Evolutionary conservation across 1,139 yeast species (phyloP).

Genomic region (Diutina scorzettiae): DNA sequence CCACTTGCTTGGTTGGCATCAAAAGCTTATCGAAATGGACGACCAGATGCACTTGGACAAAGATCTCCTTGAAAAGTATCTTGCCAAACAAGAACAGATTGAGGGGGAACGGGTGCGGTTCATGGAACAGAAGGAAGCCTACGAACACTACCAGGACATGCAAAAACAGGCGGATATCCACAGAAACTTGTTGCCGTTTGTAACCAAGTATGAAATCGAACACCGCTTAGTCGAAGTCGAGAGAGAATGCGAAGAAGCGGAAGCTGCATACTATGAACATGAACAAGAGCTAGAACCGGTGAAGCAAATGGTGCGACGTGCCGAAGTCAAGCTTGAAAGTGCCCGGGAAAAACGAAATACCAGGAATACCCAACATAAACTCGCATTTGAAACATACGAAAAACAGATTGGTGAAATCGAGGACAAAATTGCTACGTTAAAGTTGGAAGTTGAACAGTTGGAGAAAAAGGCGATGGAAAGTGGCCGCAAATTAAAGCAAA

Average conservation of each 20-base stretch:
- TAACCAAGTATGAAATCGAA: slow-evolving; percentile 43
- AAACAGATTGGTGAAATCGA: background rate
- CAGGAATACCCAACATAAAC: background rate
- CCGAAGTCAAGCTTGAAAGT: slow-evolving; percentile 8
- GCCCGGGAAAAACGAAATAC: slow-evolving; percentile 9
- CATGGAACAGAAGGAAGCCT: slow-evolving; percentile 28
- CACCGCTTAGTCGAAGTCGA: slow-evolving; percentile 29
- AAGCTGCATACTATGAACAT: slow-evolving; percentile 21
- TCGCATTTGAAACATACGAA: background rate
- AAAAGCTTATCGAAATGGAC: slow-evolving; percentile 43
- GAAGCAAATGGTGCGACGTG: slow-evolving; percentile 11
- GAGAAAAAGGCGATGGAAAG: slow-evolving; percentile 15
- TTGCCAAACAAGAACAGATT: slow-evolving; percentile 19
- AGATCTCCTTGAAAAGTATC: slow-evolving; percentile 19
- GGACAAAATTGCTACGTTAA: slow-evolving; percentile 8
- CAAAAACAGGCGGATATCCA: slow-evolving; percentile 36
- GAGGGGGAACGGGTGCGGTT: slow-evolving; percentile 20
- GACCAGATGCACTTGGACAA: slow-evolving; percentile 18
- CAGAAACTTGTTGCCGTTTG: slow-evolving; percentile 47
- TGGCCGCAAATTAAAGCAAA: slow-evolving; percentile 14
- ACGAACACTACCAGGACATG: slow-evolving; percentile 27
- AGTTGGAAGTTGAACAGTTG: slow-evolving; percentile 12
- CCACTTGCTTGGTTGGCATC: slow-evolving; percentile 45
- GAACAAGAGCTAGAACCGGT: slow-evolving; percentile 20
- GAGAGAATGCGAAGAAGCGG: slow-evolving; percentile 28